These are phyloP conservation scores for Recurvomyces mirabilis DNA, from an alignment of 495 filamentous ascomycete species.

Conservation along the genomic window DNA sequence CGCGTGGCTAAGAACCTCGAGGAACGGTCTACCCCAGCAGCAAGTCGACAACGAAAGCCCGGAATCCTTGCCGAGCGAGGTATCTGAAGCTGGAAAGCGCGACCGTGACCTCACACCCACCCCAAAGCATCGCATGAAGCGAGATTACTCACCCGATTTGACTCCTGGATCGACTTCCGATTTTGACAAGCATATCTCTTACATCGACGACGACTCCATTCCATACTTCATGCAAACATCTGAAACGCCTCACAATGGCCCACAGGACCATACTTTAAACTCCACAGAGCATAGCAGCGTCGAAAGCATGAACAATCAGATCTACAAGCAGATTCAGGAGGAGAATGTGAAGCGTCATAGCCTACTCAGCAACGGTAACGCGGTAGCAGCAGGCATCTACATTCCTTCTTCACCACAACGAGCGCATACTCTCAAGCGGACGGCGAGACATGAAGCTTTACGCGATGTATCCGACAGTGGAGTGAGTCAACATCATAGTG, in stretches of 20 bases:
- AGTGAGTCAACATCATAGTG: not conserved
- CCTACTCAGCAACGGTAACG: constrained; percentile 2
- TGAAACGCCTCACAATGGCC: not conserved
- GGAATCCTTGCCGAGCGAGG: too few relatives aligned
- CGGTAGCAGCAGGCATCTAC: not conserved
- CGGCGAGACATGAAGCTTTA: not conserved
- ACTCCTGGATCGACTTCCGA: not conserved
- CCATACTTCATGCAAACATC: not conserved
- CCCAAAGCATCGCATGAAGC: not conserved
- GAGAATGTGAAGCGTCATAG: constrained; percentile 18
- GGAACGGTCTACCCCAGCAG: too few relatives aligned
- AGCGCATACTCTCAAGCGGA: constrained; percentile 4
- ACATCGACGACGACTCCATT: constrained; percentile 12
- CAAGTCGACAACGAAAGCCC: too few relatives aligned
- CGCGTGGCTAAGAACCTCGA: too few relatives aligned
- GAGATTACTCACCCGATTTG: not conserved
- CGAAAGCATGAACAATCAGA: constrained; percentile 17
- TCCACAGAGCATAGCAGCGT: not conserved
- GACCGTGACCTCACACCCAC: not conserved
- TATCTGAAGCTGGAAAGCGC: too few relatives aligned
- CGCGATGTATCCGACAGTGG: constrained; percentile 7
- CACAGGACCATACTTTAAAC: not conserved
- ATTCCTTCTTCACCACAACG: not conserved
- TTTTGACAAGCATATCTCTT: constrained; percentile 18
- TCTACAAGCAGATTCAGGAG: constrained; percentile 19